These are phyloP conservation scores for Ogataea paraovalis DNA, from an alignment of 805 yeast genomes.

Conservation along the genomic window DNA sequence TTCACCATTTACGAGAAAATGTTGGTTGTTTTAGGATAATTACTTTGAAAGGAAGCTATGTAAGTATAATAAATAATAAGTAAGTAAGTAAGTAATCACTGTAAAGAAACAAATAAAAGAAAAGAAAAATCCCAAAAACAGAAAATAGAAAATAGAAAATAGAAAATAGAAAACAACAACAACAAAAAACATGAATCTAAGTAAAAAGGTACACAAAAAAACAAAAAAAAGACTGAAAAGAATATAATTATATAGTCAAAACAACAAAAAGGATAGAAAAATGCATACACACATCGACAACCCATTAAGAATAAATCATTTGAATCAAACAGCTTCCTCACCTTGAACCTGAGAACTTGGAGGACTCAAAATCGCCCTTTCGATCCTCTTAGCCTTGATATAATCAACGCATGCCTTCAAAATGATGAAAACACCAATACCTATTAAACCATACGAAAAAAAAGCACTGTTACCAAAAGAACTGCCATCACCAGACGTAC, in stretches of 20 bases:
- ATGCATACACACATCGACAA: background rate
- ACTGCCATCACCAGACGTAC: background rate
- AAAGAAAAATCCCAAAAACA: background rate
- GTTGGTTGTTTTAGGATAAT: conserved; percentile 49
- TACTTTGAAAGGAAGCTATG: background rate
- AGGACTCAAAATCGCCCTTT: conserved; percentile 44
- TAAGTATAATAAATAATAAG: background rate
- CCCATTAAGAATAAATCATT: too few species aligned
- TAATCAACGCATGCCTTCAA: conserved; percentile 70
- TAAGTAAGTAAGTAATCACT: background rate
- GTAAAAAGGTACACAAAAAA: too few species aligned
- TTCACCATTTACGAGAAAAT: conserved; percentile 94
- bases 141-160: background rate
- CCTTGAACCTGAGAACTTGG: conserved; percentile 1
- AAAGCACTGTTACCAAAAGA: conserved; percentile 39
- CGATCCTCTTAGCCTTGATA: conserved; percentile 72
- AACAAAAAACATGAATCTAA: too few species aligned
- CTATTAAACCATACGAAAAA: conserved; percentile 58
- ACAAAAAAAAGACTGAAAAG: background rate
- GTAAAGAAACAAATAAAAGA: background rate
- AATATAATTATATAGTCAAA: background rate
- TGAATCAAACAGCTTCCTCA: background rate
- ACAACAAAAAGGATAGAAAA: background rate
- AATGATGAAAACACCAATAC: conserved; percentile 64
- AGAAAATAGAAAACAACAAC: too few species aligned